These are phyloP conservation scores for Apiospora pterosperma DNA, from an alignment of 2,329 filamentous ascomycete species.

Conservation along the genomic window DNA sequence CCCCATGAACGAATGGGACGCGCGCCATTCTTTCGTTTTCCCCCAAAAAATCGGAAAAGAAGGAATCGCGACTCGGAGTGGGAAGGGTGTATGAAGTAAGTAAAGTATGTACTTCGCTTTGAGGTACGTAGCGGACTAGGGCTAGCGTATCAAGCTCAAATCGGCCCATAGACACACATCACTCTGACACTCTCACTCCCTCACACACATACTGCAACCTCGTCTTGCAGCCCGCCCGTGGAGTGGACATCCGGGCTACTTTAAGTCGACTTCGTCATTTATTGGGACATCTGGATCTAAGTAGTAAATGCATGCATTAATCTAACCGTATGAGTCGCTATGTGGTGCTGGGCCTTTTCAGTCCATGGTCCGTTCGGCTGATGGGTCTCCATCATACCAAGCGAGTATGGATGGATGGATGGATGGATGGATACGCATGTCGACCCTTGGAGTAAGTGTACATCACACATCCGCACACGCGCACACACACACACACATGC, in stretches of 20 bases:
- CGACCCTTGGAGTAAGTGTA: conserved; percentile 11
- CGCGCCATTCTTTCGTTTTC: no score
- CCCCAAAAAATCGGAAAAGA: no score
- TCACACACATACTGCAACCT: conserved; percentile 1
- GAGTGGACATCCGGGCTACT: conserved; percentile 9
- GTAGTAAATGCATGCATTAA: conserved; percentile 16
- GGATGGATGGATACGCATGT: conserved; percentile 3
- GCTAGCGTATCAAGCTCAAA: neutral
- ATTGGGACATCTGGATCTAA: conserved; percentile 21
- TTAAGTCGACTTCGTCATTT: conserved; percentile 15
- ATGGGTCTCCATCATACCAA: conserved; percentile 1
- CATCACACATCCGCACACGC: conserved; percentile 1
- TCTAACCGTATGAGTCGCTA: conserved; percentile 1
- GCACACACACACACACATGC: conserved; percentile 8
- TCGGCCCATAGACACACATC: neutral
- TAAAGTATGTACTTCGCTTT: neutral
- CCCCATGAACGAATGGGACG: no score
- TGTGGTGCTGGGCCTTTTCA: neutral
- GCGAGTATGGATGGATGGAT: neutral
- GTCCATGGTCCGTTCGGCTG: neutral
- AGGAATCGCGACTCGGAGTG: no score
- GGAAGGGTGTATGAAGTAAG: no score
- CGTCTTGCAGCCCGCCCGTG: neutral
- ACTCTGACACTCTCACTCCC: neutral
- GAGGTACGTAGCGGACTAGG: neutral